These are phyloP conservation scores for Metschnikowia vanudenii DNA, from an alignment of 805 yeast genomes.

Conservation along the genomic window DNA sequence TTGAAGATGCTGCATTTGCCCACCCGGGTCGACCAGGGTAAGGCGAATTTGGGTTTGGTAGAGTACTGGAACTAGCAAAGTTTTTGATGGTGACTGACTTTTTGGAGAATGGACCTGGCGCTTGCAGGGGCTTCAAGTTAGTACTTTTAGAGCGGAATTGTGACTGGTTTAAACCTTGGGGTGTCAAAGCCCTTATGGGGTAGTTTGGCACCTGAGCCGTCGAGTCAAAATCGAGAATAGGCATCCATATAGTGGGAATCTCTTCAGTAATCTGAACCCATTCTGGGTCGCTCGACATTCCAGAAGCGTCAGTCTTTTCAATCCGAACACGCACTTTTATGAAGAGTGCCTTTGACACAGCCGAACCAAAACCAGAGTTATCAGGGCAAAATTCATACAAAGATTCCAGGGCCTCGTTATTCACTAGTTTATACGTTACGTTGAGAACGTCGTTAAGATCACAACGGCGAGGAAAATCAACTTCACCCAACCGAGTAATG, in stretches of 20 bases:
- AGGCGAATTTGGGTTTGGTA: constrained; percentile 1
- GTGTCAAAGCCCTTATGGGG: not conserved
- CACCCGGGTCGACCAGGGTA: constrained; percentile 5
- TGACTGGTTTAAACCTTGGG: constrained; percentile 3
- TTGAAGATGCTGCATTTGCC: not conserved
- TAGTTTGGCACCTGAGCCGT: not conserved
- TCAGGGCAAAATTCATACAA: not conserved
- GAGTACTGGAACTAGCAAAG: constrained; percentile 12
- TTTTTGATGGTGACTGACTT: constrained; percentile 26
- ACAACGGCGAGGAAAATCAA: constrained; percentile 12
- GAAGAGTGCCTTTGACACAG: constrained; percentile 13
- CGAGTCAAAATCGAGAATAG: constrained; percentile 33
- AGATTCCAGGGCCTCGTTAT: constrained; percentile 22
- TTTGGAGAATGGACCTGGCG: not conserved
- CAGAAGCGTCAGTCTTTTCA: constrained; percentile 15
- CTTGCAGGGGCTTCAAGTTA: constrained; percentile 3
- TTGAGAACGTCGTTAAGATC: constrained; percentile 12
- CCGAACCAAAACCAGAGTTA: not conserved
- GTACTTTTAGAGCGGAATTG: constrained; percentile 12
- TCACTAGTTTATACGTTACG: constrained; percentile 19
- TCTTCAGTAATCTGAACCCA: constrained; percentile 24
- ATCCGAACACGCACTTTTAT: constrained; percentile 29
- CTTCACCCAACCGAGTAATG: constrained; percentile 21
- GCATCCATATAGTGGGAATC: constrained; percentile 41
- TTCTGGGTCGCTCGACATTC: not conserved